Evolutionary conservation across 805 yeast genomes (phyloP), one percentile per base, ranked within the genome.

Genomic region (Lipomyces japonicus): DNA sequence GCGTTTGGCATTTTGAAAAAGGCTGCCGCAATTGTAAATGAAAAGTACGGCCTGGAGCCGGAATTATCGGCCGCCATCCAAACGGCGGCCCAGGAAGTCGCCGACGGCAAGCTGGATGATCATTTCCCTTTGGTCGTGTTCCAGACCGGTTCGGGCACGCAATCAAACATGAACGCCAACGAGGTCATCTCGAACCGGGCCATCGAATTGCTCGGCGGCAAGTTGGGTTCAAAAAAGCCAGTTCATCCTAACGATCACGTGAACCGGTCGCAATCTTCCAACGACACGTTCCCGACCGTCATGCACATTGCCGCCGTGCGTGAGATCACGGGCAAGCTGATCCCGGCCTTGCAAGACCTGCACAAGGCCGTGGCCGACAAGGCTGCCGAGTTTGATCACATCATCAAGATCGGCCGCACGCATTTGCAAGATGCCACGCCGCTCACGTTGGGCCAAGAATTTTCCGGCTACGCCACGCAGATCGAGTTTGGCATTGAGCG

Each of bases 71-170:
- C 71, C 32, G 95, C 95, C 44, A 93, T 93, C 67, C 82, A 86
- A 73, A 77, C 82, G 68, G 98, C 97, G 44, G 97, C 97, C 52
- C 84, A 89, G 62, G 98, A 93, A 71, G 97, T 93, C 35, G 76
- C 86, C 42, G 87, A 84, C 62, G 98, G 98, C 59, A 86, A 88
- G 70, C 79, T 93, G 67, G 78, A 81, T 57, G 95, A 85, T 64
- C 96, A 93, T 71, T 93, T 93, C 82, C 98, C 98, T 51, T 77
- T 93, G 69, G 98, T 93, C 51, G 97, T 93, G 32, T 93, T 89
- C 85, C 98, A 93, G 76, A 93, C 98, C 53, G 98, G 98, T 53
- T 86, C 96, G 28, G 98, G 98, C 69, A 93, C 98, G 51, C 98
- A 93, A 74, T 84, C 95, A 57, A 93, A 93, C 77, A 93, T 93